Evolutionary conservation across 441 rosid species (phyloP).

Genomic region (Brassica hybrid): DNA sequence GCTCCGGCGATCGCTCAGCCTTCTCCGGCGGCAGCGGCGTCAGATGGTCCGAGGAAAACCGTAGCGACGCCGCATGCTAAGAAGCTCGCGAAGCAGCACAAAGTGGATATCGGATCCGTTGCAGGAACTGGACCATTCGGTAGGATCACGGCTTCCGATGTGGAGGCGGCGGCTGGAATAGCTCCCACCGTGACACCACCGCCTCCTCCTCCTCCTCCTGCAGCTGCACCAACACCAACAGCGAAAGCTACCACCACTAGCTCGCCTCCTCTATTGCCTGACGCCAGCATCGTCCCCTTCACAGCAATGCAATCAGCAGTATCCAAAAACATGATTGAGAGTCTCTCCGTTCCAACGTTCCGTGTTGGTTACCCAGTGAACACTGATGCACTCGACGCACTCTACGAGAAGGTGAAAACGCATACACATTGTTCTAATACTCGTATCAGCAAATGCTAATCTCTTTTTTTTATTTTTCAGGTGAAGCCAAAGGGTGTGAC

Average conservation of each 20-base stretch:
- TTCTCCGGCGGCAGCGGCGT: slow-evolving; percentile 36
- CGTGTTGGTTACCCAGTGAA: slow-evolving; percentile 89
- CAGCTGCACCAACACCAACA: slow-evolving; percentile 23
- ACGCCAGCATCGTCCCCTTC: slow-evolving; percentile 80
- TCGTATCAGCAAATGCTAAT: slow-evolving; percentile 1
- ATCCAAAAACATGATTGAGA: slow-evolving; percentile 84
- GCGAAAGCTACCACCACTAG: slow-evolving; percentile 46
- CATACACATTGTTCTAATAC: neutral
- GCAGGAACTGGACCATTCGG: slow-evolving; percentile 86
- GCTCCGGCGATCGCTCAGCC: slow-evolving; percentile 58
- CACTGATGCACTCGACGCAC: slow-evolving; percentile 86
- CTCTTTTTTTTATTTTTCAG: slow-evolving; percentile 41
- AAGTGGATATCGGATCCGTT: slow-evolving; percentile 72
- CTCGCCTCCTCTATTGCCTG: slow-evolving; percentile 65
- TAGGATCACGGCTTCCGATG: slow-evolving; percentile 77
- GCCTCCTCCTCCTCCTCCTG: slow-evolving; percentile 28
- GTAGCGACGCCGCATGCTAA: slow-evolving; percentile 87
- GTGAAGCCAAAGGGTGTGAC: slow-evolving; percentile 97
- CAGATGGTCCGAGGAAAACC: slow-evolving; percentile 60
- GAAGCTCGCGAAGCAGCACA: slow-evolving; percentile 93
- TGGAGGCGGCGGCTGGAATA: slow-evolving; percentile 86
- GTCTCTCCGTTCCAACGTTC: slow-evolving; percentile 89
- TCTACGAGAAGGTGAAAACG: slow-evolving; percentile 70
- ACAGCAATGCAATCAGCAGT: slow-evolving; percentile 92
- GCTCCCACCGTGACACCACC: slow-evolving; percentile 51